Evolutionary conservation across 2,329 filamentous ascomycete species (phyloP), one percentile per base, ranked within the genome.

Genomic region (Fusarium cicatricum): DNA sequence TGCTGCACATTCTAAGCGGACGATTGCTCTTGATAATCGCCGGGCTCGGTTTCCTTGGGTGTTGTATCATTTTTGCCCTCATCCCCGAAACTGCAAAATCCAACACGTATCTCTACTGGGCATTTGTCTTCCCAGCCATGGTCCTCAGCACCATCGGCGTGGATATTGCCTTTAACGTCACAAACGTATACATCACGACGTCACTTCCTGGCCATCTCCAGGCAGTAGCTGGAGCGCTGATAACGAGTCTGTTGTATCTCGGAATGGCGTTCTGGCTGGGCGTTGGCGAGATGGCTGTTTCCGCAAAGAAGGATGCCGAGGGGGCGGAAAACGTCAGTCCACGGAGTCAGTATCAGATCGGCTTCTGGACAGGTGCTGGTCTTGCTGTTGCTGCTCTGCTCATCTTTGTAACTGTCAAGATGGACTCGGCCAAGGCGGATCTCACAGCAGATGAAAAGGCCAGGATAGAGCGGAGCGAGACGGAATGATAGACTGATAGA

Each of bases 151-250:
- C 90, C 0, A 78, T 92, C 29, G 89, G 88, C 15, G 86, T 92
- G 55, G 90, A 94, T 67, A 85, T 92, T 49, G 86, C 85, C 7
- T 92, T 88, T 75, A 91, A 89, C 68, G 83, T 92, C 1, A 84
- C 87, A 15, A 92, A 90, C 66, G 83, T 93, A 55, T 93, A 90
- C 73, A 89, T 92, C 71, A 92, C 89, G 0, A 92, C 89, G 0
- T 84, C 83, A 12, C 78, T 92, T 59, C 88, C 90, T 0, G 78
- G 79, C 5, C 80, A 83, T 11, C 80, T 86, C 43, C 90, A 94
- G 70, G 90, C 89, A 0, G 78, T 91, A 0, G 90, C 89, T 0
- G 89, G 90, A 1, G 89, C 86, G 0, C 72, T 92, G 0, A 44
- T 62, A 4, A 55, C 58, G 0, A 86, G 84, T 41, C 74, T 91